Base-by-base conservation (phyloP, 148 eudicot species). In the Camellia granthamiana region DNA sequence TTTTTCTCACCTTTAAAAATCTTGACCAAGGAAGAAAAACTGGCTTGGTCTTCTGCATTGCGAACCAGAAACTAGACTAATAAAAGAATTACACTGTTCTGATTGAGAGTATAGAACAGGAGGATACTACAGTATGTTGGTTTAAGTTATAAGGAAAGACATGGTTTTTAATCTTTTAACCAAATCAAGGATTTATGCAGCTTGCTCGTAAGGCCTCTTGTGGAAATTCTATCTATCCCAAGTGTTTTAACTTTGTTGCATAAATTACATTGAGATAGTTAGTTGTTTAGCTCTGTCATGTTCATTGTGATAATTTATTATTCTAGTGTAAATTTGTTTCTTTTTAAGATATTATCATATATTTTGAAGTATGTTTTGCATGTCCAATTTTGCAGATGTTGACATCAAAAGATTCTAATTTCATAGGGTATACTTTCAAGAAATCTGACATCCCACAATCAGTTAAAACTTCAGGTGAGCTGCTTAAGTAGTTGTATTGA, bases 401-500 rank as follows among this genome's bases (percentile, higher is more conserved):
- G 86, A 87, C 92, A 74, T 91, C 94, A 42, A 91, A 91, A 81
- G 94, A 91, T 83, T 52, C 92, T 76, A 91, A 91, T 79, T 91
- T 91, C 82, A 91, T 91, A 44, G 94, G 94, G 68, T 91, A 88
- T 77, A 91, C 94, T 63, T 91, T 81, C 88, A 91, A 87, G 84
- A 91, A 91, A 78, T 91, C 94, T 30, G 94, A 91, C 83, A 81
- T 88, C 75, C 63, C 84, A 47, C 86, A 91, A 76, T 82, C 94
- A 83, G 85, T 80, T 64, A 84, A 85, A 81, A 80, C 78, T 79
- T 81, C 92, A 85, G 94, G 94, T 91, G 67, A 54, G 84, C 72
- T 69, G 60, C 79, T 62, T 7, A 49, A 38, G 16, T 47, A 42
- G 15, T 78, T 41, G 23, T 55, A 55, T 62, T 14, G 55, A 51